A percentile compares a stretch with the other conserved stretches of the same genome.
These are phyloP conservation scores for Thelephora aurantiotincta DNA, from an alignment of 768 basidiomycete species.

Conservation along the genomic window DNA sequence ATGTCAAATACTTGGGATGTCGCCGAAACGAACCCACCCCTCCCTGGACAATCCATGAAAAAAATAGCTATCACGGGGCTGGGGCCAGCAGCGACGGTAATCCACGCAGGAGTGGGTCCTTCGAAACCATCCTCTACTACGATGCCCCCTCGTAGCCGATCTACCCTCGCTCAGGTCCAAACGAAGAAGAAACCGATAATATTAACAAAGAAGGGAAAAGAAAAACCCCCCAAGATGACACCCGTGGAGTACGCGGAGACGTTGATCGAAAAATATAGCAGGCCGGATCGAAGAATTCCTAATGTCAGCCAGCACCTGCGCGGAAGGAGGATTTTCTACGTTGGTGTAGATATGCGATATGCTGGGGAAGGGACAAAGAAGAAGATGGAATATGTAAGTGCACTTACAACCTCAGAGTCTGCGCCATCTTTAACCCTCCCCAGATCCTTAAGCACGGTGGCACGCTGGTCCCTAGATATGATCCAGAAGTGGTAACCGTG, in stretches of 20 bases:
- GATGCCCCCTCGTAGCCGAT: background rate
- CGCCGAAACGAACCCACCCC: background rate
- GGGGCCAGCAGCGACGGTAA: background rate
- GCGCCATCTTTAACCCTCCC: background rate
- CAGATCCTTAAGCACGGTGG: conserved; percentile 57
- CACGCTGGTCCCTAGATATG: conserved; percentile 41
- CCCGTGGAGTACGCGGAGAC: conserved; percentile 41
- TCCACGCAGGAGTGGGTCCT: background rate
- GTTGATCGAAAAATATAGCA: conserved; percentile 21
- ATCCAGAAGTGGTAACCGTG: conserved; percentile 44
- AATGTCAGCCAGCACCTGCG: conserved; percentile 17
- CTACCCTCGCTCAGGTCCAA: background rate
- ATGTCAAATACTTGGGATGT: background rate
- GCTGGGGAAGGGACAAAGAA: conserved; percentile 36
- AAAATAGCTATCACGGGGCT: background rate
- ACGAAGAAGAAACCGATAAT: background rate
- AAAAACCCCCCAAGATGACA: conserved; percentile 26
- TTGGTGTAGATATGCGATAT: conserved; percentile 40
- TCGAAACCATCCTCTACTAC: background rate
- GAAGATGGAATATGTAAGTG: conserved; percentile 50
- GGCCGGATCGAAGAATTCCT: conserved; percentile 9
- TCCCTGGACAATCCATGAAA: background rate
- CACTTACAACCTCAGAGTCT: background rate
- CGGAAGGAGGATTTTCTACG: conserved; percentile 44
- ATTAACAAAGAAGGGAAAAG: conserved; percentile 20